Percentiles rank a stretch among this genome's conserved stretches.
Evolutionary conservation across 1,284 basidiomycete species (phyloP).

Genomic region (Fomitopsis betulina): DNA sequence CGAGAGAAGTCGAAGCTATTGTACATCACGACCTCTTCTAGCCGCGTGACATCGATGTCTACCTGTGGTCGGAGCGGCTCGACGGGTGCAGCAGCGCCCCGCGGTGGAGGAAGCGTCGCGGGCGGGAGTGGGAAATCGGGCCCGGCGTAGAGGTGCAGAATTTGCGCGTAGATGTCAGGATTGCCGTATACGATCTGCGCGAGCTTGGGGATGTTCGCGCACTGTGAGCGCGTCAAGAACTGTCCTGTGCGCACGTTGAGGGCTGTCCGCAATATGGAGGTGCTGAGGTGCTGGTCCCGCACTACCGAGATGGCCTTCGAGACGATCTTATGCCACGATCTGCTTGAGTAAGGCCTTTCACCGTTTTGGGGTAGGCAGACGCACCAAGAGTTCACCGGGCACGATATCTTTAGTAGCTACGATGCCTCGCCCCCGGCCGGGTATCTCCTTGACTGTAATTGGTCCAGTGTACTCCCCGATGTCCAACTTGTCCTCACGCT

Average conservation of each 20-base stretch:
- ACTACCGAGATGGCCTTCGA: neutral
- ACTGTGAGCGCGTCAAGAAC: neutral
- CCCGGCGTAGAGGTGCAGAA: neutral
- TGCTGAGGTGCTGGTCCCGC: neutral
- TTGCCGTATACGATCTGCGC: neutral
- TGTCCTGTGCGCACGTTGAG: neutral
- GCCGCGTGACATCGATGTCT: neutral
- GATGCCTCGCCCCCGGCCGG: conserved; percentile 12
- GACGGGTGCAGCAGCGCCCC: neutral
- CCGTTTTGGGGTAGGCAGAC: neutral
- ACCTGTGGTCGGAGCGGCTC: neutral
- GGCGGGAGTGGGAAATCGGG: neutral
- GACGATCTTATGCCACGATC: neutral
- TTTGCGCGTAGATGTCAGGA: neutral
- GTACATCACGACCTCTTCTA: neutral
- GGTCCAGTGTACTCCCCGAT: conserved; percentile 14
- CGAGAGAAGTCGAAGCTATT: neutral
- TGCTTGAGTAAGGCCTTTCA: neutral
- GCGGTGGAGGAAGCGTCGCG: neutral
- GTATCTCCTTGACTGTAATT: conserved; percentile 7
- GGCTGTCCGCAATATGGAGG: neutral
- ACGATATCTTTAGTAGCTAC: conserved; percentile 9
- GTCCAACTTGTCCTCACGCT: conserved; percentile 9
- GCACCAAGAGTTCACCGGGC: conserved; percentile 14
- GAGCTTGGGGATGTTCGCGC: neutral